phyloP scores from a whole-genome alignment of 225 moss, liverwort and hornwort species.

The Anthoceros angustus region DNA sequence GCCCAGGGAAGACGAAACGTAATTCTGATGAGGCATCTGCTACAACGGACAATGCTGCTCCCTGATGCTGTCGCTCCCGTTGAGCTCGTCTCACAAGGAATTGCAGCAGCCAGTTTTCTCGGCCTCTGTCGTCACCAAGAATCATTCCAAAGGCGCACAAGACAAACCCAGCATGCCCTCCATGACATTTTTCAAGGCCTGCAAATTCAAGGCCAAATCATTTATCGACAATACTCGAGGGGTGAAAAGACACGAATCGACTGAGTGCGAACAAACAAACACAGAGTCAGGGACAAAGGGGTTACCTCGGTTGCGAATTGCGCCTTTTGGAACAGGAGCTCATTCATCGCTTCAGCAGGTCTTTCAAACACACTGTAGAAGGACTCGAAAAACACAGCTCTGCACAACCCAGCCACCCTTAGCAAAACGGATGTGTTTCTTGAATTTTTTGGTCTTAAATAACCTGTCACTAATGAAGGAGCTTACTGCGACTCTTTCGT shows the following conservation, averaged over 20 bases:
- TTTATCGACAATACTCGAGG: neutral
- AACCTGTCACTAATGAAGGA: neutral
- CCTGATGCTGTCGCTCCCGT: too few relatives aligned
- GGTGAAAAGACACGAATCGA: neutral
- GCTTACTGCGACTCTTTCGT: neutral
- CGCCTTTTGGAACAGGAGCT: neutral
- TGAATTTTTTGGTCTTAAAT: neutral
- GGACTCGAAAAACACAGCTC: neutral
- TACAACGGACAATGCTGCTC: too few relatives aligned
- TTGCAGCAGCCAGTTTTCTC: too few relatives aligned
- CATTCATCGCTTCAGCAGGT: neutral
- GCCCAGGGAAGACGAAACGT: too few relatives aligned
- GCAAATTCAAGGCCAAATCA: neutral
- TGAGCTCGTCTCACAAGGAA: too few relatives aligned
- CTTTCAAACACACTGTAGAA: neutral
- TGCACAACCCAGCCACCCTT: neutral
- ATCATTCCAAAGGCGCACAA: too few relatives aligned
- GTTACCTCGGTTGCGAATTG: neutral
- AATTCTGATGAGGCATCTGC: too few relatives aligned
- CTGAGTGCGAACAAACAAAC: neutral
- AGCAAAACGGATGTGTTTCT: neutral
- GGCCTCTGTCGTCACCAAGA: too few relatives aligned
- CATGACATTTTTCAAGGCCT: slow-evolving; percentile 1
- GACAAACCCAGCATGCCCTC: neutral
- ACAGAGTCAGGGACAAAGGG: neutral